These are phyloP conservation scores for Sordariomycetes sp. DNA, from an alignment of 2,329 filamentous ascomycete species.

Conservation along the genomic window DNA sequence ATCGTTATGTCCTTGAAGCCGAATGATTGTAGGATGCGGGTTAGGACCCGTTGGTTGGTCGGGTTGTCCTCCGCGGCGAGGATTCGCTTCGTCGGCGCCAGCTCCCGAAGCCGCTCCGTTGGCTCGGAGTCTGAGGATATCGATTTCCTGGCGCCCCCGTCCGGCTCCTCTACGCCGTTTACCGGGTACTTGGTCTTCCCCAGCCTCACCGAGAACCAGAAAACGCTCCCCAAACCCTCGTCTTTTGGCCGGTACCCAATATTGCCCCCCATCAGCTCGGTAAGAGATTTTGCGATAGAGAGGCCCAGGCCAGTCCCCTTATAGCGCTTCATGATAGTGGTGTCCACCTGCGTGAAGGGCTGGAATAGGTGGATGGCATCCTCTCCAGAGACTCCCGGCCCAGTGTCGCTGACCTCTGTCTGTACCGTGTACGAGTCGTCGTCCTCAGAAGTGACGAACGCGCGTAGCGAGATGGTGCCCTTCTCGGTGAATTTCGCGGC, in stretches of 20 bases:
- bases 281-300: slow-evolving; percentile 45
- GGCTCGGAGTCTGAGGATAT: not conserved
- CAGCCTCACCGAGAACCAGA: slow-evolving; percentile 38
- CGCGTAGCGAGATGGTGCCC: slow-evolving; percentile 36
- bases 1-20: slow-evolving; percentile 23
- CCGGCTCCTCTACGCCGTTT: slow-evolving; percentile 2
- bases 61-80: slow-evolving; percentile 29
- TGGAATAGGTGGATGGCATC: slow-evolving; percentile 38
- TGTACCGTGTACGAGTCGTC: slow-evolving; percentile 31
- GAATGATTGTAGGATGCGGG: slow-evolving; percentile 22
- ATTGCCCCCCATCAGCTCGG: slow-evolving; percentile 44
- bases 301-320: slow-evolving; percentile 46
- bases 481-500: slow-evolving; percentile 51
- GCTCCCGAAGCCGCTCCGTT: slow-evolving; percentile 16
- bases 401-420: slow-evolving; percentile 41
- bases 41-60: slow-evolving; percentile 29
- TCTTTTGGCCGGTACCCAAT: slow-evolving; percentile 29
- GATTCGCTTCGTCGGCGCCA: slow-evolving; percentile 27
- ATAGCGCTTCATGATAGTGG: slow-evolving; percentile 38
- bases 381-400: slow-evolving; percentile 37
- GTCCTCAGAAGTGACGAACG: slow-evolving; percentile 27
- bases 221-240: slow-evolving; percentile 33
- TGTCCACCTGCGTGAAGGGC: slow-evolving; percentile 44
- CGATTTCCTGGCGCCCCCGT: slow-evolving; percentile 4
- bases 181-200: slow-evolving; percentile 16